Conservation (phyloP, 208 protist species). For the Leishmania turanica region DNA sequence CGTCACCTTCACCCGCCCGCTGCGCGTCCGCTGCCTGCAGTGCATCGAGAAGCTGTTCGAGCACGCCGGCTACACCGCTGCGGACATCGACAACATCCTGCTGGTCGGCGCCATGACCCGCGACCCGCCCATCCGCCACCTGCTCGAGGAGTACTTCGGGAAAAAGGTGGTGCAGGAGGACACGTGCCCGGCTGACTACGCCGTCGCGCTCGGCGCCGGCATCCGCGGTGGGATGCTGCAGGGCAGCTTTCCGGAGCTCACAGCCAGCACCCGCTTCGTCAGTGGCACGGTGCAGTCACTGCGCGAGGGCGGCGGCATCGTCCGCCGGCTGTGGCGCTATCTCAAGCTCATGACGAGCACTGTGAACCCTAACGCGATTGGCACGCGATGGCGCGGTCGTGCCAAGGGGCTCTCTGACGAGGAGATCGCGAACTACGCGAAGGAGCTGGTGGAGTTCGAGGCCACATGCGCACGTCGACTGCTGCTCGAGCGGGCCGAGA, state of each 20-base stretch:
- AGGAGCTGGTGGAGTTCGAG: slow-evolving; percentile 92
- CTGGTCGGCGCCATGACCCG: slow-evolving; percentile 92
- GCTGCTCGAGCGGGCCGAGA: slow-evolving; percentile 84
- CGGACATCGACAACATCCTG: slow-evolving; percentile 85
- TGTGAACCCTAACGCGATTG: slow-evolving; percentile 88
- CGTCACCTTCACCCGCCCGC: slow-evolving; percentile 76
- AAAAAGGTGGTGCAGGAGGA: slow-evolving; percentile 58
- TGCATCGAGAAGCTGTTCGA: slow-evolving; percentile 79
- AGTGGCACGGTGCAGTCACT: slow-evolving; percentile 79
- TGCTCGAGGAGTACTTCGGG: slow-evolving; percentile 87
- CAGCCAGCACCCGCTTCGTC: slow-evolving; percentile 78
- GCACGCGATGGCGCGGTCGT: slow-evolving; percentile 82
- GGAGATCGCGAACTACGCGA: slow-evolving; percentile 88
- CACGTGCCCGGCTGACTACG: slow-evolving; percentile 88
- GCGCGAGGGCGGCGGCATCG: slow-evolving; percentile 49
- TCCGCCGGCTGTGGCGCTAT: slow-evolving; percentile 36
- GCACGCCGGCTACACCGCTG: slow-evolving; percentile 54
- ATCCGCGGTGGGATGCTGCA: slow-evolving; percentile 88
- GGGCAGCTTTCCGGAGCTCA: slow-evolving; percentile 77
- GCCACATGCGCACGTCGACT: slow-evolving; percentile 75
- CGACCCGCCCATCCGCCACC: slow-evolving; percentile 86
- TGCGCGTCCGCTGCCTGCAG: slow-evolving; percentile 81
- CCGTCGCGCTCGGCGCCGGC: slow-evolving; percentile 83
- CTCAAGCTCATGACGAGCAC: slow-evolving; percentile 25
- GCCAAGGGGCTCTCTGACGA: slow-evolving; percentile 79